Evolutionary conservation across 345 rosid genomes (phyloP), one percentile per base, ranked within the genome.

Genomic region (Jatropha curcas): DNA sequence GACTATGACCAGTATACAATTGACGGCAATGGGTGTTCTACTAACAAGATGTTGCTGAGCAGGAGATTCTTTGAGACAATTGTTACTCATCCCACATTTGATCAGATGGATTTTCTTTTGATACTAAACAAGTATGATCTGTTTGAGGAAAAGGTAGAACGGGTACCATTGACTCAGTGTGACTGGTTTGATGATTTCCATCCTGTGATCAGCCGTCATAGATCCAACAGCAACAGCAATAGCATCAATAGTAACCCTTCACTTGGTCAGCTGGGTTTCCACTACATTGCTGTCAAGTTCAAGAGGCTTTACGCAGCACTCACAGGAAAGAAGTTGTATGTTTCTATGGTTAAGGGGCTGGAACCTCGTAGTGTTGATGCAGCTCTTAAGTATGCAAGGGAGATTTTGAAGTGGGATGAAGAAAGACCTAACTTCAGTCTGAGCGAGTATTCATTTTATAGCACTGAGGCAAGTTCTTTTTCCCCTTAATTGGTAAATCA

Each of bases 121-220:
- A 60, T 95, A 68, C 86, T 95, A 61, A 95, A 88, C 87, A 95
- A 95, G 72, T 92, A 48, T 59, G 98, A 95, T 74, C 82, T 83
- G 25, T 86, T 95, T 20, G 99, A 92, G 85, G 93, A 91, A 30
- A 92, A 91, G 81, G 72, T 95, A 6, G 98, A 95, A 64, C 85
- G 74, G 1, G 79, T 82, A 16, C 92, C 99, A 1, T 71, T 93
- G 73, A 79, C 84, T 6, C 80, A 39, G 51, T 96, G 99, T 1
- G 89, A 91, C 20, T 93, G 99, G 99, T 96, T 96, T 30, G 86
- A 93, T 66, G 97, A 91, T 79, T 96, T 96, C 80, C 88, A 84
- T 61, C 99, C 99, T 0, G 71, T 96, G 59, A 74, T 90, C 71
- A 91, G 97, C 80, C 85, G 72, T 19, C 82, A 89, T 74, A 86